Base-by-base conservation (phyloP, 495 filamentous ascomycete species). In the Cercophora newfieldiana region DNA sequence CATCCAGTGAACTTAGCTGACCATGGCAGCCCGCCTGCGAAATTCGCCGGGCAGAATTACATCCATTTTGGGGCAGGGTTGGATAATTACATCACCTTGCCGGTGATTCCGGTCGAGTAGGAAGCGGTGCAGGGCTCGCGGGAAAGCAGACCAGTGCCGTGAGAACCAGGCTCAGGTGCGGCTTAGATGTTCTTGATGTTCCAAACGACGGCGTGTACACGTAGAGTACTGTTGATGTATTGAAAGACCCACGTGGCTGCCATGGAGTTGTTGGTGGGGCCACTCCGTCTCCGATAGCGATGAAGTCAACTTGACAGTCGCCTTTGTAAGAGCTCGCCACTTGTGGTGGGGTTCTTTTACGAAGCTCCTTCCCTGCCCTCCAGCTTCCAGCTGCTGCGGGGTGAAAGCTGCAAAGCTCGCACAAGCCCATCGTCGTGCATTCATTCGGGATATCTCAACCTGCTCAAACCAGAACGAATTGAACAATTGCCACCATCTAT, bases 1-100 rank as follows among this genome's bases (percentile, higher is more conserved):
- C 0, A 24, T 26, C 37, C 22, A 70, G 29, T 62, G 8, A 51
- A 22, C 18, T 57, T 1, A n/a, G 10, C 22, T 67, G 65, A 59
- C 54, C 62, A 33, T 59, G 18, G 55, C 7, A 82, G 81, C 26
- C 74, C 83, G 31, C 68, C 73, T 19, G 75, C 79, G 49, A 79
- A 74, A 64, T 83, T 88, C 67, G 76, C 77, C 18, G 84, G 84
- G 10, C 65, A 70, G 58, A 89, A 88, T 69, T 76, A 83, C 70
- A 75, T 88, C 61, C 83, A 87, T 68, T 87, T 88, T 72, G 85
- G 83, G 18, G 67, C 76, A 8, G 77, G 72, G 1, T 33, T 71
- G 33, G 78, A 81, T 28, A 88, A 87, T 74, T 87, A 82, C 67
- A 78, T 89, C 25, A 80, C 74, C 0, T 68, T 89, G 57, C 86